These are phyloP conservation scores for Allium cepa DNA, from an alignment of 106 monocot species.

Conservation along the genomic window DNA sequence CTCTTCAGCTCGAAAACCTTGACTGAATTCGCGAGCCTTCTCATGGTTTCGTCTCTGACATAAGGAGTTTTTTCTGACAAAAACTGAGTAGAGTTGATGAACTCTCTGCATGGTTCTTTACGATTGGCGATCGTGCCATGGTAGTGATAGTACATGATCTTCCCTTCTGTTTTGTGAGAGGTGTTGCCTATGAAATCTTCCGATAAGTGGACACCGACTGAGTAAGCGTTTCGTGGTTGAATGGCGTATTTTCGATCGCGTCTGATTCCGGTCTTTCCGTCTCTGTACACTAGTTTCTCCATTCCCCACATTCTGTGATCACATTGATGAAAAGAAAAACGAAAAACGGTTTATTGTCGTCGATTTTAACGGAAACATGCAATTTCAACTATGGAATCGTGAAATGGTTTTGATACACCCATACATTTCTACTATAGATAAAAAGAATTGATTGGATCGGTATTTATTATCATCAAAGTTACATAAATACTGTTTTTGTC, in stretches of 20 bases:
- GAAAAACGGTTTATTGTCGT: too few relatives aligned
- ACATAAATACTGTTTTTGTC: too few relatives aligned
- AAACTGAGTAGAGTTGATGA: slow-evolving; percentile 12
- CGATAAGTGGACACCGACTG: slow-evolving; percentile 74
- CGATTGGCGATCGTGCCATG: slow-evolving; percentile 45
- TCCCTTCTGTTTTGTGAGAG: slow-evolving; percentile 32
- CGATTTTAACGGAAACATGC: too few relatives aligned
- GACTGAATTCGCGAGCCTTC: slow-evolving; percentile 20
- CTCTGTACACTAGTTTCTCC: slow-evolving; percentile 71
- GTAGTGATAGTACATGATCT: slow-evolving; percentile 68
- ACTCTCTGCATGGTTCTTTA: slow-evolving; percentile 42
- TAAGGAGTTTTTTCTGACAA: slow-evolving; percentile 16
- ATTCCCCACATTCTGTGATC: slow-evolving; percentile 57
- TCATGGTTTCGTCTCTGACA: slow-evolving; percentile 26
- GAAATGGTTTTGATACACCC: too few relatives aligned
- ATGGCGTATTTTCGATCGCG: slow-evolving; percentile 67
- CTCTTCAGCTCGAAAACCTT: slow-evolving; percentile 30
- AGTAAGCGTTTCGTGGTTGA: slow-evolving; percentile 45
- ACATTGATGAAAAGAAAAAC: not conserved
- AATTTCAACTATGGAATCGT: too few relatives aligned
- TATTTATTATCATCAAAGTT: too few relatives aligned
- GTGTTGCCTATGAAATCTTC: slow-evolving; percentile 43
- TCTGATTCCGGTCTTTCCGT: slow-evolving; percentile 32
- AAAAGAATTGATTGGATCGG: too few relatives aligned
- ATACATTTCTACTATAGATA: too few relatives aligned